Evolutionary conservation across 2,329 filamentous ascomycete species (phyloP).

Genomic region (Xylaria sp.): DNA sequence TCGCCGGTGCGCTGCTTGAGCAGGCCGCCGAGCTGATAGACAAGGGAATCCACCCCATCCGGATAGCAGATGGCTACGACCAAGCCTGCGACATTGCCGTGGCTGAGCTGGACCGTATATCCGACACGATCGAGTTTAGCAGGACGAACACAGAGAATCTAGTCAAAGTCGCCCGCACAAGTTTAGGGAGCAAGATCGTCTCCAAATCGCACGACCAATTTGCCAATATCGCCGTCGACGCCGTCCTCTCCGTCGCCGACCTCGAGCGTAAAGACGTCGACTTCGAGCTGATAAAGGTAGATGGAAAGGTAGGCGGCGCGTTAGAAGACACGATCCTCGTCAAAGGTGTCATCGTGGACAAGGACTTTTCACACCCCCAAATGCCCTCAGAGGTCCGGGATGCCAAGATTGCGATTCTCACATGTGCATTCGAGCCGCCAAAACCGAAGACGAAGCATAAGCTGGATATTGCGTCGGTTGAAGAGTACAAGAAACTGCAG

Average conservation of each 20-base stretch:
- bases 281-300: constrained; percentile 99
- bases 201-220: constrained; percentile 99
- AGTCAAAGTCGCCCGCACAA: constrained; percentile 93
- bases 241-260: constrained; percentile 95
- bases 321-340: constrained; percentile 94
- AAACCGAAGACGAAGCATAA: constrained; percentile 99
- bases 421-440: constrained; percentile 96
- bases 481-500: constrained; percentile 98
- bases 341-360: constrained; percentile 98
- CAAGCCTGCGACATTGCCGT: constrained; percentile 97
- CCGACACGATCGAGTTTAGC: constrained; percentile 88
- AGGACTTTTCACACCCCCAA: constrained; percentile 99
- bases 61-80: constrained; percentile 98
- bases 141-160: constrained; percentile 84
- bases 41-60: constrained; percentile 99
- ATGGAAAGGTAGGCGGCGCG: constrained; percentile 94
- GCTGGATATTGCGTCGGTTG: constrained; percentile 94
- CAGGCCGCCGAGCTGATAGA: constrained; percentile 98
- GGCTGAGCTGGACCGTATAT: constrained; percentile 89
- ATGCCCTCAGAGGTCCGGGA: constrained; percentile 96
- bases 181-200: constrained; percentile 97
- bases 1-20: constrained; percentile 93
- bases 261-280: constrained; percentile 96
- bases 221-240: constrained; percentile 95
- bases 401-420: constrained; percentile 97